A percentile compares a stretch with the other conserved stretches of the same genome.
These are phyloP conservation scores for Globisporangium recalcitrans DNA, from an alignment of 352 stramenopile genomes.

Conservation along the genomic window DNA sequence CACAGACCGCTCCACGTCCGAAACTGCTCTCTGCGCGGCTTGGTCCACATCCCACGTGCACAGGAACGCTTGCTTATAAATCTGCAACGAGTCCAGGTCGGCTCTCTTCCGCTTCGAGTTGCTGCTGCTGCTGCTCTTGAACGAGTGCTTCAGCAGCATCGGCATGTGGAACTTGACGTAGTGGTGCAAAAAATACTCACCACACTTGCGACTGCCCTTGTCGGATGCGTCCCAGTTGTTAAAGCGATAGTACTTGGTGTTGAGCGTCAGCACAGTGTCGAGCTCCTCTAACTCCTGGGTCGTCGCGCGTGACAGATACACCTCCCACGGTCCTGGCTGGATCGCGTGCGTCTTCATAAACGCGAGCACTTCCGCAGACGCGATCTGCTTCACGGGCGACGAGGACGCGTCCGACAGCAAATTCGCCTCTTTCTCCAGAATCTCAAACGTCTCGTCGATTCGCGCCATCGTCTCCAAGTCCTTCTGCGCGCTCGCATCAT, in stretches of 20 bases:
- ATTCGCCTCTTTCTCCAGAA: conserved; percentile 50
- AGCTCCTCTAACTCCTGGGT: conserved; percentile 69
- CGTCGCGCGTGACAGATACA: conserved; percentile 66
- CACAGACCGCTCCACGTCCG: conserved; percentile 61
- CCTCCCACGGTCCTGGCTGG: conserved; percentile 71
- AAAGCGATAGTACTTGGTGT: conserved; percentile 72
- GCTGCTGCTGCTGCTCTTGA: conserved; percentile 27
- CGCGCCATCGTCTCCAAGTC: conserved; percentile 41
- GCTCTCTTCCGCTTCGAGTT: conserved; percentile 42
- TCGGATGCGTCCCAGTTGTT: conserved; percentile 72
- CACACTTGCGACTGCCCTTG: conserved; percentile 56
- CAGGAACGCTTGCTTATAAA: conserved; percentile 75
- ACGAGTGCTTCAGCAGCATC: conserved; percentile 57
- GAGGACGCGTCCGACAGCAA: conserved; percentile 54
- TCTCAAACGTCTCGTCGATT: conserved; percentile 60
- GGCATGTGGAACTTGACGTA: conserved; percentile 81
- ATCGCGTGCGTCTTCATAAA: conserved; percentile 81
- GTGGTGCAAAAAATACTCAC: conserved; percentile 80
- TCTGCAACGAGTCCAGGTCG: conserved; percentile 43
- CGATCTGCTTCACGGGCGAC: conserved; percentile 59
- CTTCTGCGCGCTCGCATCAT: conserved; percentile 25
- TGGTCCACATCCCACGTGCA: conserved; percentile 82
- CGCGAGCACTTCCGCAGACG: conserved; percentile 55
- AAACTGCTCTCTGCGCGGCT: conserved; percentile 58
- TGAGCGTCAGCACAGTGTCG: conserved; percentile 56